Base-by-base conservation (phyloP, 208 protist species). In the Crithidia sp. region DNA sequence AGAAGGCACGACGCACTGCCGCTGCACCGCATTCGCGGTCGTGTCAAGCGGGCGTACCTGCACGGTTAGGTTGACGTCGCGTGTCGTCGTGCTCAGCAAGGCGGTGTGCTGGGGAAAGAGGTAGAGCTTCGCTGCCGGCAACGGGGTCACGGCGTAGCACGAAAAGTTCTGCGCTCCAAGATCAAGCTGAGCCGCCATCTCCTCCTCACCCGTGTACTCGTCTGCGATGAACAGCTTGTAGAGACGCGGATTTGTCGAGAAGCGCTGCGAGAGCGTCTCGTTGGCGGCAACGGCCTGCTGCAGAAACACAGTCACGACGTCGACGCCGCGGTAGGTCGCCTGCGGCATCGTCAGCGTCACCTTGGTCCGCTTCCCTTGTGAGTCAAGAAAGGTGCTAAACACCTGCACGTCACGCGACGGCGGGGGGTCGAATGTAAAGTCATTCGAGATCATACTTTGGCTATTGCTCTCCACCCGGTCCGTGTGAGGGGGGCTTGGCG, bases 161-260 rank as follows among this genome's bases (percentile, higher is more conserved):
- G 84, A 76, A 61, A 96, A 94, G 59, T 94, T 89, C 59, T 92
- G 84, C 14, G 83, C 82, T 0, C 49, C 53, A 7, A 81, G 63
- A 62, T 94, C 89, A 5, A 93, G 81, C 64, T 94, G 88, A 44
- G 91, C 79, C 19, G 83, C 85, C 88, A 96, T 91, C 65, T 96
- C 92, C 60, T 92, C 84, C 67, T 96, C 89, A 0, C 92, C 92
- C 3, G 88, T 95, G 71, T 89, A 89, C 76, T 95, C 90, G 67
- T 96, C 92, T 4, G 92, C 92, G 49, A 96, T 95, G 76, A 89
- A 96, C 10, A 96, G 67, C 70, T 92, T 93, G 72, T 96, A 96
- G 49, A 89, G 73, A 2, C 89, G 87, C 40, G 85, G 79, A 47
- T 95, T 96, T 60, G 76, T 86, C 40, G 88, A 90, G 72, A 84